Evolutionary conservation across 1,284 basidiomycete genomes (phyloP).

Genomic region (Cystobasidium sp.): DNA sequence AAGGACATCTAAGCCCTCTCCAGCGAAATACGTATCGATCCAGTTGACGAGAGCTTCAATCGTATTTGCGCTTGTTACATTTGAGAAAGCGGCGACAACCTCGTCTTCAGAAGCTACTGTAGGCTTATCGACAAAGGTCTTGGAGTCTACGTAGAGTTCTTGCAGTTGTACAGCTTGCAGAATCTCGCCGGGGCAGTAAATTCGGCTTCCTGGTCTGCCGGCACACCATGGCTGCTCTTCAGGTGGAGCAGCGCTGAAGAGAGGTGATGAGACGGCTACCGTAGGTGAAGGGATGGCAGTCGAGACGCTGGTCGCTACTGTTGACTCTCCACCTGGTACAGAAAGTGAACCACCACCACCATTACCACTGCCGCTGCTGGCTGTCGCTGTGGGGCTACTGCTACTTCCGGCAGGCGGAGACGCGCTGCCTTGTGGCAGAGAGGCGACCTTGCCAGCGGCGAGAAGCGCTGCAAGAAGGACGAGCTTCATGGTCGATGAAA

Average conservation of each 20-base stretch:
- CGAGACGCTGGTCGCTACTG: conserved; percentile 57
- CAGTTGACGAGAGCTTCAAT: conserved; percentile 65
- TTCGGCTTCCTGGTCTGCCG: conserved; percentile 44
- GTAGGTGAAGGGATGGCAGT: conserved; percentile 71
- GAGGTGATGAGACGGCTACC: conserved; percentile 61
- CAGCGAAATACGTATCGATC: conserved; percentile 74
- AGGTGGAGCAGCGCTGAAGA: conserved; percentile 72
- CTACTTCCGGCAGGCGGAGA: conserved; percentile 10
- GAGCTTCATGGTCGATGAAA: neutral
- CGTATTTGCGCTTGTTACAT: conserved; percentile 60
- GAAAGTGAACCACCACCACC: conserved; percentile 17
- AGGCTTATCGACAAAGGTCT: conserved; percentile 78
- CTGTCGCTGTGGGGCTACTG: conserved; percentile 2
- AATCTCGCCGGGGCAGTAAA: conserved; percentile 54
- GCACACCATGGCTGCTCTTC: conserved; percentile 77
- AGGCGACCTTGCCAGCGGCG: neutral
- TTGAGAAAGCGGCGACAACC: conserved; percentile 71
- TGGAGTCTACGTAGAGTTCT: conserved; percentile 75
- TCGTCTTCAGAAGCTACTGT: conserved; percentile 68
- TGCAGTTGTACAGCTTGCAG: conserved; percentile 74
- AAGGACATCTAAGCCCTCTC: conserved; percentile 82
- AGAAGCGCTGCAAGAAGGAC: neutral
- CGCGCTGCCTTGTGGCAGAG: conserved; percentile 17
- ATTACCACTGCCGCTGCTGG: conserved; percentile 1
- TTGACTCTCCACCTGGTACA: conserved; percentile 7